Conservation (phyloP, 768 basidiomycete species). For the Nevesoporus exiguus region DNA sequence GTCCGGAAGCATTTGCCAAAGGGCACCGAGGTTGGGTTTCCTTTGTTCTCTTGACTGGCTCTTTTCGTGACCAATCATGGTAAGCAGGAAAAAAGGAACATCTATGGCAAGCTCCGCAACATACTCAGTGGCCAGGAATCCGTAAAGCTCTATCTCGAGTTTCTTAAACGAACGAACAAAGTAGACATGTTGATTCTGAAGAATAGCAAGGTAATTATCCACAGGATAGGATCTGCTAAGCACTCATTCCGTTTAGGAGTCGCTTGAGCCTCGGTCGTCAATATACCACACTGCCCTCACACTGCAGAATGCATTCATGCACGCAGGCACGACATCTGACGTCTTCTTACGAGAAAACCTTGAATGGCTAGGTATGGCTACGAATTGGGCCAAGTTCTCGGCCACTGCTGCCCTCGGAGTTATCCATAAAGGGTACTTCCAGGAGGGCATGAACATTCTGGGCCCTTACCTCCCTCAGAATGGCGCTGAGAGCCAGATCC, state of each 20-base stretch:
- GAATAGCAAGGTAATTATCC: conserved; percentile 70
- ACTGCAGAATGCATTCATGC: conserved; percentile 96
- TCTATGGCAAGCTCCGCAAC: conserved; percentile 71
- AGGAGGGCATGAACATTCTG: conserved; percentile 88
- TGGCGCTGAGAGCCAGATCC: conserved; percentile 71
- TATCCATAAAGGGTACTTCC: conserved; percentile 95
- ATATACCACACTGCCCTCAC: conserved; percentile 97
- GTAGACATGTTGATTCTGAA: conserved; percentile 90
- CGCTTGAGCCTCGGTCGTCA: conserved; percentile 88
- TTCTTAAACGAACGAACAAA: conserved; percentile 92
- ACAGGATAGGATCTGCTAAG: not conserved
- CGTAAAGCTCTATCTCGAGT: conserved; percentile 91
- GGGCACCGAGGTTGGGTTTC: conserved; percentile 55
- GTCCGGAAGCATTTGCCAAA: conserved; percentile 67
- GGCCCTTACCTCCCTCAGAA: conserved; percentile 88
- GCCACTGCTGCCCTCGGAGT: conserved; percentile 96
- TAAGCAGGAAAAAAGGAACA: conserved; percentile 52
- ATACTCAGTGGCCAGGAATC: conserved; percentile 91
- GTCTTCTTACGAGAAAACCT: conserved; percentile 91
- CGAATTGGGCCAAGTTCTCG: conserved; percentile 98
- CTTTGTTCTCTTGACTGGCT: not conserved
- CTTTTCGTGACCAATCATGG: conserved; percentile 10
- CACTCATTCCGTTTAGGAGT: conserved; percentile 52
- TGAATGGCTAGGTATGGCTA: conserved; percentile 92
- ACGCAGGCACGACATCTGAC: conserved; percentile 97